Conservation (phyloP, 148 eudicot species). For the Pouteria glomerata region DNA sequence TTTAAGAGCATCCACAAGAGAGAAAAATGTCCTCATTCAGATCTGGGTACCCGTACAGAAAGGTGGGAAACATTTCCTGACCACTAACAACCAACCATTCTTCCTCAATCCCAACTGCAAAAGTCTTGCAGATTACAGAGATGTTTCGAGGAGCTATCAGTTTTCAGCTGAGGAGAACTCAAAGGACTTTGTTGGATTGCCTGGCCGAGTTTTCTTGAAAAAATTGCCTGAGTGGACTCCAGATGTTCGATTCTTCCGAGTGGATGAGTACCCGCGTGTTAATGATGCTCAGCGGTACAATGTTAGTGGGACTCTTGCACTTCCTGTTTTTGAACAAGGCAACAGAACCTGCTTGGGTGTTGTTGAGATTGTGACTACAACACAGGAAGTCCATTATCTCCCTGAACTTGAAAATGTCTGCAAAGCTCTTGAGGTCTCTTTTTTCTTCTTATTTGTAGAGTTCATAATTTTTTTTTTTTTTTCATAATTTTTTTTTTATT, state of each 20-base stretch:
- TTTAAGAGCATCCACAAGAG: conserved; percentile 17
- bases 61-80: conserved; percentile 25
- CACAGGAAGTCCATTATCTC: conserved; percentile 46
- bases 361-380: conserved; percentile 61
- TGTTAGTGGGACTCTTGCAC: conserved; percentile 65
- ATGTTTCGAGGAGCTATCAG: conserved; percentile 41
- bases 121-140: conserved; percentile 25
- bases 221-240: conserved; percentile 74
- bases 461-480: not conserved
- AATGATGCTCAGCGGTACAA: conserved; percentile 39
- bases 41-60: conserved; percentile 39
- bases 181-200: conserved; percentile 49
- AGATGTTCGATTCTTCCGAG: conserved; percentile 53
- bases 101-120: conserved; percentile 17
- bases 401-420: conserved; percentile 63
- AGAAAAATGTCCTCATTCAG: conserved; percentile 48
- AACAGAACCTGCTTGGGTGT: conserved; percentile 64
- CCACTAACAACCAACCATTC: conserved; percentile 30
- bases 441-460: conserved; percentile 7
- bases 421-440: conserved; percentile 71
- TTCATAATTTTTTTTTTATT: too few relatives aligned
- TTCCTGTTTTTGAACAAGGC: conserved; percentile 67
- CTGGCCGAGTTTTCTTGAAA: conserved; percentile 63
- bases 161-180: conserved; percentile 61
- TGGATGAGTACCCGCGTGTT: conserved; percentile 55